Evolutionary conservation across 352 stramenopile species (phyloP).

Genomic region (Pythium brachiatum): DNA sequence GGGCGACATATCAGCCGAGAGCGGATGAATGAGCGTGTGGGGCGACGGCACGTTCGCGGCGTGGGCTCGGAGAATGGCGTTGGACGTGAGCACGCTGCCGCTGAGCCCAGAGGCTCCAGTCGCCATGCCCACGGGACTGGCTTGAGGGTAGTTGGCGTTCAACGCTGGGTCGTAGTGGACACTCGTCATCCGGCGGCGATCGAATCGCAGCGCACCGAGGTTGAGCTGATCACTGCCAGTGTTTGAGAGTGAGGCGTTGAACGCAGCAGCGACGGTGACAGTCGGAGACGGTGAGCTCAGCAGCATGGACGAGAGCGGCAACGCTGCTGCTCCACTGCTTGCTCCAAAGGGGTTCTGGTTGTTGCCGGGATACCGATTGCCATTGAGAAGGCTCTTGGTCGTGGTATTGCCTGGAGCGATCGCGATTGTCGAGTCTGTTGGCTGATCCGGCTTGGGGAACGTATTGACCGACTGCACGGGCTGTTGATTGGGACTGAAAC

Average conservation of each 20-base stretch:
- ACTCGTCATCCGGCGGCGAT: constrained; percentile 44
- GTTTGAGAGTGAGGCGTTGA: constrained; percentile 26
- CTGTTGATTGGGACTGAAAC: constrained; percentile 25
- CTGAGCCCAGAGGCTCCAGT: constrained; percentile 15
- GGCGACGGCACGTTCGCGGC: constrained; percentile 17
- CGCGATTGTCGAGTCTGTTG: constrained; percentile 37
- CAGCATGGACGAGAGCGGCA: constrained; percentile 7
- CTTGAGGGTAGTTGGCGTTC: constrained; percentile 14
- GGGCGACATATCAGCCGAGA: constrained; percentile 30
- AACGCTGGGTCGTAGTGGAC: constrained; percentile 57
- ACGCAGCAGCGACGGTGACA: constrained; percentile 50
- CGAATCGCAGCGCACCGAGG: constrained; percentile 35
- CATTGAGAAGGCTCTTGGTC: constrained; percentile 36
- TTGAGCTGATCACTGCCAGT: constrained; percentile 35
- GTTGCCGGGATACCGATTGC: constrained; percentile 7
- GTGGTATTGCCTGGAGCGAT: constrained; percentile 50
- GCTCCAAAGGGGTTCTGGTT: neutral
- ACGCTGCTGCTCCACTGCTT: constrained; percentile 4
- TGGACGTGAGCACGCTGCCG: constrained; percentile 41
- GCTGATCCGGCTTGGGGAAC: constrained; percentile 41
- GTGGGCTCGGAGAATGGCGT: constrained; percentile 40
- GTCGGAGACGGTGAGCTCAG: constrained; percentile 28
- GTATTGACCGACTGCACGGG: constrained; percentile 23
- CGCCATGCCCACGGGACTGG: constrained; percentile 20
- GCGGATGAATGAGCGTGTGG: constrained; percentile 35